Percentiles rank a stretch among this genome's conserved stretches.
These are phyloP conservation scores for Moniliophthora roreri DNA, from an alignment of 1,284 basidiomycete species.

Conservation along the genomic window DNA sequence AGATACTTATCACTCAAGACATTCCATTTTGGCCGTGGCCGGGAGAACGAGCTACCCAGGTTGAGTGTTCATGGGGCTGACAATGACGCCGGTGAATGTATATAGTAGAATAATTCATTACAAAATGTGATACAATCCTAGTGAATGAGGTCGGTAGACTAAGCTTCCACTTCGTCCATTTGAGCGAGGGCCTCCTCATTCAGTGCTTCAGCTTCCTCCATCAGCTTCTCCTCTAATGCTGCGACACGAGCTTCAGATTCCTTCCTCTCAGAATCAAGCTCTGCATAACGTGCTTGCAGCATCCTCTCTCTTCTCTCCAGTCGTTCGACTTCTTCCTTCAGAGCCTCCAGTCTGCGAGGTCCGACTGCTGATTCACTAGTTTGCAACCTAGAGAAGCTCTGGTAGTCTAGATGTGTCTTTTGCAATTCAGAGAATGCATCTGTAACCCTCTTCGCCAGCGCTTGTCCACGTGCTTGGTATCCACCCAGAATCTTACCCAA, in stretches of 20 bases:
- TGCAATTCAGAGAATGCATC: slow-evolving; percentile 74
- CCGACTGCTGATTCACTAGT: slow-evolving; percentile 74
- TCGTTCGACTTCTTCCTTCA: slow-evolving; percentile 83
- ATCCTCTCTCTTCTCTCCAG: slow-evolving; percentile 75
- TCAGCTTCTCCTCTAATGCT: slow-evolving; percentile 69
- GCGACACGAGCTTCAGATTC: slow-evolving; percentile 64
- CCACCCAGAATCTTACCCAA: slow-evolving; percentile 87
- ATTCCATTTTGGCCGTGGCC: too few relatives aligned
- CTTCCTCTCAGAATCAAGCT: slow-evolving; percentile 72
- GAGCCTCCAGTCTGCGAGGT: slow-evolving; percentile 68
- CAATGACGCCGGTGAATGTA: too few relatives aligned
- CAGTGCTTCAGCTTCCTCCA: slow-evolving; percentile 79
- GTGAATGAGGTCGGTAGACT: slow-evolving; percentile 12
- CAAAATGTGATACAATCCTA: slow-evolving; percentile 12
- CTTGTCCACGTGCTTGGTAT: slow-evolving; percentile 79
- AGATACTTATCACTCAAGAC: too few relatives aligned
- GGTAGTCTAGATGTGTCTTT: slow-evolving; percentile 66
- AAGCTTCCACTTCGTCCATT: slow-evolving; percentile 43
- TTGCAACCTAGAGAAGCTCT: slow-evolving; percentile 75
- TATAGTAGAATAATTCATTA: too few relatives aligned
- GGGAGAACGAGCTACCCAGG: too few relatives aligned
- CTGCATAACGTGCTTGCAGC: slow-evolving; percentile 82
- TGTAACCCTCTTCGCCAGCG: slow-evolving; percentile 65
- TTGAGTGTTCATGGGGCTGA: too few relatives aligned
- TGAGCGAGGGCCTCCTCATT: slow-evolving; percentile 74